Base-by-base conservation (phyloP, 1,284 basidiomycete genomes). In the Salmacisia buchloeana region DNA sequence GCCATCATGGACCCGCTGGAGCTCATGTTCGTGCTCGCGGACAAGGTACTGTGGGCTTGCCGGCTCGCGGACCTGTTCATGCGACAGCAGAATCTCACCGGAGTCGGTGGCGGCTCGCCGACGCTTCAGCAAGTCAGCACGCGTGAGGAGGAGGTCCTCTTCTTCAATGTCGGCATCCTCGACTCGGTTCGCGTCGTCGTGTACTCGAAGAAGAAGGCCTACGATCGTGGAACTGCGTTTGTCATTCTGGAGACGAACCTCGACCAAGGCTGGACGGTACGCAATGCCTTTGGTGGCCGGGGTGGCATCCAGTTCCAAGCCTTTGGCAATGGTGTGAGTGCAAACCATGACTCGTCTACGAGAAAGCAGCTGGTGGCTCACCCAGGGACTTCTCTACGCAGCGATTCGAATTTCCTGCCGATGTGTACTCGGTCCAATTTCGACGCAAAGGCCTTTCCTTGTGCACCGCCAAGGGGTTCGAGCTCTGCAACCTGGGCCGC, bases 1-100 rank as follows among this genome's bases (percentile, higher is more conserved):
- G 92, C 93, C 1, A 93, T 97, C 83, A 83, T 97, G 2, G 91
- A 94, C 75, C 90, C 92, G 69, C 94, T 94, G 79, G 90, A 91
- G 31, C 92, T 97, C 71, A 93, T 98, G 84, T 84, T 98, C 31
- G 92, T 97, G 18, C 83, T 97, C 23, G 91, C 94, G 4, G 91
- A 94, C 81, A 92, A 91, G 83, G 90, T 80, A 15, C 72, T 82
- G 56, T 72, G 80, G 54, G 77, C 80, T 34, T 97, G 97, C 78
- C 91, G 94, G 67, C 90, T 97, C 54, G 93, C 97, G 80, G 93
- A 92, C 0, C 85, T 98, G 15, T 93, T 97, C 12, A 13, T 54
- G 12, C 49, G 27, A 12, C 49, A 27, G 12, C 15, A 27, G 10
- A 27, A 54, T n/a, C 94, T 94, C 0, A 90, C 91, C 1, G 86